Conservation (phyloP, 2,329 filamentous ascomycete genomes). For the Diplocarpon rosae region DNA sequence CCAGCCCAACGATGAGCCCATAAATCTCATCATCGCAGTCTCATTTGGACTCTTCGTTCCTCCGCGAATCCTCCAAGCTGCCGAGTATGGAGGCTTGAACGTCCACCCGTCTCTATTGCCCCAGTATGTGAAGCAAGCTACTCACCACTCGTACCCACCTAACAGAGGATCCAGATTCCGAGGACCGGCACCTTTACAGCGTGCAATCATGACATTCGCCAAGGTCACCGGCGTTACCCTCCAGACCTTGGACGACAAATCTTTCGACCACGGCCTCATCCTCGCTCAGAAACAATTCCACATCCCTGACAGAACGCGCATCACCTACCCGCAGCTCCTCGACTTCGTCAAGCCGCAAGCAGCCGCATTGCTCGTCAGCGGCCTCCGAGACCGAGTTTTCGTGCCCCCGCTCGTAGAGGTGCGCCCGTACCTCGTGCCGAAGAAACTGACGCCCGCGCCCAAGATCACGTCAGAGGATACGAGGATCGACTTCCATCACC, state of each 20-base stretch:
- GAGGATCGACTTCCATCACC: constrained; percentile 25
- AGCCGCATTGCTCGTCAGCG: constrained; percentile 57
- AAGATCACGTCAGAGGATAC: constrained; percentile 60
- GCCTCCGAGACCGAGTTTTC: constrained; percentile 52
- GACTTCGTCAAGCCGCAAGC: constrained; percentile 50
- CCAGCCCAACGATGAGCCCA: constrained; percentile 30
- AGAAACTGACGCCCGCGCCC: constrained; percentile 44
- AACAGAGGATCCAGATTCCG: constrained; percentile 45
- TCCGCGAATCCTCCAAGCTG: constrained; percentile 53
- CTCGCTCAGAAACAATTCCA: constrained; percentile 56
- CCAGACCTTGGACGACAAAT: constrained; percentile 68
- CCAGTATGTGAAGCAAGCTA: constrained; percentile 42
- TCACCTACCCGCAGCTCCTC: constrained; percentile 39
- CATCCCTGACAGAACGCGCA: constrained; percentile 36
- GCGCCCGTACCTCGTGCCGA: constrained; percentile 5
- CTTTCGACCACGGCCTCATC: constrained; percentile 71
- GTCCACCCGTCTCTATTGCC: constrained; percentile 87
- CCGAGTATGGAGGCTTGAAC: constrained; percentile 81
- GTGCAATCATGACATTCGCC: constrained; percentile 56
- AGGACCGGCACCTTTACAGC: constrained; percentile 78
- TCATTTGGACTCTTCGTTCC: constrained; percentile 92
- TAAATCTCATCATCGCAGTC: constrained; percentile 79
- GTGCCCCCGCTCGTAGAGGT: constrained; percentile 41
- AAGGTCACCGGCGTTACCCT: constrained; percentile 63
- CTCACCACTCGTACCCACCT: not conserved